Conservation (phyloP, 805 yeast genomes). For the Grigorovia transvaalensis region DNA sequence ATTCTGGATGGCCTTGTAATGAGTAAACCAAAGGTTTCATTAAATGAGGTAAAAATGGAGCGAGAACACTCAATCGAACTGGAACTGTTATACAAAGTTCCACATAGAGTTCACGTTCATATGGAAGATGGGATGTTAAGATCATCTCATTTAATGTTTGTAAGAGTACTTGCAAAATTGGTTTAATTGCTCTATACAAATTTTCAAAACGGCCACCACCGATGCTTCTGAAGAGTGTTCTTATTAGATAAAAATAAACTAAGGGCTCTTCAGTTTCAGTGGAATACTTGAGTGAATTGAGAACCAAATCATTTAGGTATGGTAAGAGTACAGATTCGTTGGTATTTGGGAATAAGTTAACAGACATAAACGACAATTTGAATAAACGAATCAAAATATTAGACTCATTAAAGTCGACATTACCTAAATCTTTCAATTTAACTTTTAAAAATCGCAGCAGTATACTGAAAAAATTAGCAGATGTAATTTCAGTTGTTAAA, state of each 20-base stretch:
- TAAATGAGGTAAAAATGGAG: slow-evolving; percentile 79
- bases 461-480: slow-evolving; percentile 83
- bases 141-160: slow-evolving; percentile 80
- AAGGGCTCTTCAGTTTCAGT: slow-evolving; percentile 86
- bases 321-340: slow-evolving; percentile 86
- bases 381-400: slow-evolving; percentile 76
- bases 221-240: slow-evolving; percentile 85
- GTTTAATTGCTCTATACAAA: slow-evolving; percentile 85
- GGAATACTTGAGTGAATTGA: slow-evolving; percentile 67
- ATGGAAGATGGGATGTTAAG: slow-evolving; percentile 72
- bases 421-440: slow-evolving; percentile 69
- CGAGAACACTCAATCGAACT: slow-evolving; percentile 83
- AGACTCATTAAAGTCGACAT: slow-evolving; percentile 63
- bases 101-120: slow-evolving; percentile 88
- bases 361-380: slow-evolving; percentile 92
- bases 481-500: slow-evolving; percentile 86
- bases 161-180: slow-evolving; percentile 73
- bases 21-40: slow-evolving; percentile 91
- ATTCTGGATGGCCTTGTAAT: slow-evolving; percentile 77
- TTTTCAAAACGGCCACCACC: slow-evolving; percentile 96
- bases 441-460: slow-evolving; percentile 65
- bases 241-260: slow-evolving; percentile 75
- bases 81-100: slow-evolving; percentile 94
- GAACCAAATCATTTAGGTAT: slow-evolving; percentile 71
- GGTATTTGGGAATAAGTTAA: slow-evolving; percentile 74